Evolutionary conservation across 257 asterid genomes (phyloP), one percentile per base, ranked within the genome.

Genomic region (Solanum infundibuliforme): DNA sequence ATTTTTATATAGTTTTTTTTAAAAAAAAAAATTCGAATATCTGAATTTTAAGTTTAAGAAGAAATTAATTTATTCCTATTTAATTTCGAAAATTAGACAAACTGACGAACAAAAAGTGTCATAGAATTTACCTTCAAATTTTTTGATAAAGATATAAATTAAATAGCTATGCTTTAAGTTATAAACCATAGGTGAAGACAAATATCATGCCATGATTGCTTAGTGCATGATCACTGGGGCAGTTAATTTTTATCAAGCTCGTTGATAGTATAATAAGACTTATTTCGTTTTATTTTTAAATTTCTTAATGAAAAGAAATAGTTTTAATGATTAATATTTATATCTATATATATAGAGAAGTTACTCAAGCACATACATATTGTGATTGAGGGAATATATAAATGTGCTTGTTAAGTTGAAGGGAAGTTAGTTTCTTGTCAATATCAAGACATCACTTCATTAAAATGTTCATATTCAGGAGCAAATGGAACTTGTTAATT

Each of bases 341-440:
- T 21, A 55, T 55, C n/a, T 55, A 29, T 29, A 69, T 69, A 12
- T 11, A 25, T 3, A 69, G 18, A 27, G 36, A 68, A 13, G 75
- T 69, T 76, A 32, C 84, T 77, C 36, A 39, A 39, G 36, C 7
- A 77, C 6, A 76, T 76, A 76, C 83, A 36, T 76, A 77, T 77
- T 38, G 14, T n/a, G 62, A 77, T n/a, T 41, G 36, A 41, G 84
- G 62, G 23, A 48, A 58, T 89, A 38, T 36, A 23, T 82, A 31
- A 29, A 16, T 32, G 12, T 52, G 43, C 81, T 87, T 25, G 48
- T 6, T 32, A 68, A 38, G 85, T 32, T 71, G 52, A 31, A 79
- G 21, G 68, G 72, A 38, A 60, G 89, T 69, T 88, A 62, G 90
- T 83, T 90, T 90, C 88, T 31, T 66, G 92, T 88, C 92, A 69